These are phyloP conservation scores for Zymoseptoria brevis DNA, from an alignment of 2,329 filamentous ascomycete genomes.

Conservation along the genomic window DNA sequence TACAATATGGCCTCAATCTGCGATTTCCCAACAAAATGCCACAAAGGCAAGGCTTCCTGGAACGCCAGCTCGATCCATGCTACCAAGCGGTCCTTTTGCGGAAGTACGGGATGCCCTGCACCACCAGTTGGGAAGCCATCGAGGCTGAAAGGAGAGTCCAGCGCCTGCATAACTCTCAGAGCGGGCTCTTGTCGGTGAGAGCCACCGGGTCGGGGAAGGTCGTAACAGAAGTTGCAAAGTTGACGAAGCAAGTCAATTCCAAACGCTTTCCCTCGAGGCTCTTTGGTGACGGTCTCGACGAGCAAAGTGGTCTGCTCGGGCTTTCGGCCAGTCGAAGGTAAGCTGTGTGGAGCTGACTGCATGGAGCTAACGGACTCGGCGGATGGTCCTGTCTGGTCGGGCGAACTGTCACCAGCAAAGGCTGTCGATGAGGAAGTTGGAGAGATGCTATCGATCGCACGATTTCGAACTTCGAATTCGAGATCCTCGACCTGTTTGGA, in stretches of 20 bases:
- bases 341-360: neutral
- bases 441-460: neutral
- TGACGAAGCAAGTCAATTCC: conserved; percentile 15
- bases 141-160: conserved; percentile 7
- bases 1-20: conserved; percentile 10
- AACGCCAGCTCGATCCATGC: conserved; percentile 10
- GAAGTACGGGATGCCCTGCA: conserved; percentile 6
- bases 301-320: neutral
- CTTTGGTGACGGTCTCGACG: conserved; percentile 11
- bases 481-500: conserved; percentile 11
- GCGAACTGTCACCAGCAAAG: neutral
- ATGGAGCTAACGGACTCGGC: neutral
- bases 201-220: neutral
- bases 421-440: neutral
- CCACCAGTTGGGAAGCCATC: conserved; percentile 1
- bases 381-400: conserved; percentile 1
- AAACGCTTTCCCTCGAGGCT: conserved; percentile 13
- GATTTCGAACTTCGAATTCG: neutral
- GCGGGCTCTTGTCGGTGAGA: conserved; percentile 6
- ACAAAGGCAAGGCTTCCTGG: conserved; percentile 11
- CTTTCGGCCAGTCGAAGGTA: neutral
- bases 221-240: conserved; percentile 11
- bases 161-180: conserved; percentile 11
- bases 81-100: conserved; percentile 4
- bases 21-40: conserved; percentile 12